Percentiles rank a stretch among this genome's conserved stretches.
Evolutionary conservation across 768 basidiomycete species (phyloP).

Genomic region (Peribolospora kevripleyi): DNA sequence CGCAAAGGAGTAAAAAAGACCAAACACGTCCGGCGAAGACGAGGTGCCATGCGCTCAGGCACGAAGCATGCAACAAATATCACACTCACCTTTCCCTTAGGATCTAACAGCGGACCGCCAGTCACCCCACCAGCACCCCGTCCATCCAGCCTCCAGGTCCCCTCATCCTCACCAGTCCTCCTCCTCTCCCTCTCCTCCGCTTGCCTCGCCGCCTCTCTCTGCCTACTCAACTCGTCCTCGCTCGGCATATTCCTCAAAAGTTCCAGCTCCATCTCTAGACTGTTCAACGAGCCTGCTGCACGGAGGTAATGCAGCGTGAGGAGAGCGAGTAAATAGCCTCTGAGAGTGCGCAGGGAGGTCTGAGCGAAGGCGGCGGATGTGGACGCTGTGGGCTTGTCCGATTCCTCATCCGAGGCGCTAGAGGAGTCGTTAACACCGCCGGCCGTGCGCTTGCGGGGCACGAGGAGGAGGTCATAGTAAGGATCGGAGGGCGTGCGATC

Average conservation of each 20-base stretch:
- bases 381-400: conserved; percentile 5
- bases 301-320: conserved; percentile 11
- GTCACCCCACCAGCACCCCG: conserved; percentile 17
- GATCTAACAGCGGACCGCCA: conserved; percentile 41
- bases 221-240: conserved; percentile 40
- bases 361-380: conserved; percentile 8
- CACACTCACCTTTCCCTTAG: conserved; percentile 41
- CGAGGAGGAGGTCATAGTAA: neutral
- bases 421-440: neutral
- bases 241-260: conserved; percentile 36
- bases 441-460: neutral
- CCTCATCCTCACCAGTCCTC: conserved; percentile 23
- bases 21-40: no score
- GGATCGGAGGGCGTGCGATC: neutral
- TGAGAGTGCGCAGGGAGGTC: no score
- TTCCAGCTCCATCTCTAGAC: conserved; percentile 10
- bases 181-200: conserved; percentile 26
- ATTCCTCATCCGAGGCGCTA: neutral
- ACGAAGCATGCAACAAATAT: no score
- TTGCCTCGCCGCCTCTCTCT: conserved; percentile 49
- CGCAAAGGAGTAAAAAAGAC: no score
- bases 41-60: no score
- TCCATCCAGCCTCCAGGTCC: conserved; percentile 51
- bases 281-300: conserved; percentile 12
- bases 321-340: conserved; percentile 4